Conservation (phyloP, 768 basidiomycete species). For the Tricholoma matsutake region DNA sequence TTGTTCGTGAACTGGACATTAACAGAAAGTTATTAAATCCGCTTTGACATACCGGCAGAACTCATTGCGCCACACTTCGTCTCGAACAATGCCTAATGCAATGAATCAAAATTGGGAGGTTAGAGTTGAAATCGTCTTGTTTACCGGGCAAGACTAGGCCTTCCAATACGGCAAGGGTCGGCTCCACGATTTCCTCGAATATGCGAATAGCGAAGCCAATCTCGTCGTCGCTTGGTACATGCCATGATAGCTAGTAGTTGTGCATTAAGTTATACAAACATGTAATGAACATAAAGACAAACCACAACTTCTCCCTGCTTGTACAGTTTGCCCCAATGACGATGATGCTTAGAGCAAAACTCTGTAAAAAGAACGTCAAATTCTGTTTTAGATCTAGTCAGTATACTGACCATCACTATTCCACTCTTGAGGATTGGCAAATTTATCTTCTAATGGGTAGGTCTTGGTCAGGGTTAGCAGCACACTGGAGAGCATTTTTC, state of each 20-base stretch:
- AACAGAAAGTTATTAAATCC: neutral
- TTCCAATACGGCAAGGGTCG: constrained; percentile 56
- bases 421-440: constrained; percentile 79
- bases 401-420: constrained; percentile 54
- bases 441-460: constrained; percentile 78
- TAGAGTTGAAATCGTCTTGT: constrained; percentile 10
- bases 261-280: neutral
- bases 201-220: constrained; percentile 71
- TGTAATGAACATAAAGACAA: constrained; percentile 12
- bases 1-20: neutral
- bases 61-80: constrained; percentile 77
- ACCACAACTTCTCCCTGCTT: constrained; percentile 67
- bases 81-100: constrained; percentile 40
- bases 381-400: neutral
- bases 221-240: constrained; percentile 67
- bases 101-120: neutral
- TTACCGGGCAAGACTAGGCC: constrained; percentile 50
- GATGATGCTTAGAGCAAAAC: constrained; percentile 66
- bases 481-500: constrained; percentile 69
- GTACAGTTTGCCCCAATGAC: constrained; percentile 80
- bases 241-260: constrained; percentile 64
- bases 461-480: constrained; percentile 76
- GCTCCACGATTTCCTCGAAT: constrained; percentile 64
- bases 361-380: constrained; percentile 37
- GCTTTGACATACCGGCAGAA: constrained; percentile 63